Evolutionary conservation across 2,329 filamentous ascomycete genomes (phyloP).

Genomic region (Sporothrix schenckii): DNA sequence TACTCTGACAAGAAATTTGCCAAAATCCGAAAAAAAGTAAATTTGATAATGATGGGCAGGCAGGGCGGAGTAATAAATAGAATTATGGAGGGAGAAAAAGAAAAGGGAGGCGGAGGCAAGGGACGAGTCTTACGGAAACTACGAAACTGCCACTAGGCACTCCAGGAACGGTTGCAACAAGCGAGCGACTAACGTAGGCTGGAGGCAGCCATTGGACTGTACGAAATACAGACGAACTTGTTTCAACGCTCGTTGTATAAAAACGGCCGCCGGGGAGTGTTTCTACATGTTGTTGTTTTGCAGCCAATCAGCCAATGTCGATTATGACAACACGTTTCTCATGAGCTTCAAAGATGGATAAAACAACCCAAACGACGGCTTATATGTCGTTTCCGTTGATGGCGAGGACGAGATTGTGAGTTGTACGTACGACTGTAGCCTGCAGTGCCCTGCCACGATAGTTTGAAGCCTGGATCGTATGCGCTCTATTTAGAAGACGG

Average conservation of each 20-base stretch:
- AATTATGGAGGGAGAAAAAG: not conserved
- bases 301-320: not conserved
- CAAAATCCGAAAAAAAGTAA: not conserved
- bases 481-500: not conserved
- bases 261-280: not conserved
- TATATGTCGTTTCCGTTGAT: not conserved
- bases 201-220: too few relatives aligned
- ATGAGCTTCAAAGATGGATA: not conserved
- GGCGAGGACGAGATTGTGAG: not conserved
- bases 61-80: not conserved
- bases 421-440: not conserved
- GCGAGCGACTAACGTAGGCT: not conserved
- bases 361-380: not conserved
- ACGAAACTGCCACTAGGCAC: not conserved
- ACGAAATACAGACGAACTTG: not conserved
- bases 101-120: not conserved
- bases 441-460: not conserved
- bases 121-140: not conserved
- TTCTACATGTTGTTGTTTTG: not conserved
- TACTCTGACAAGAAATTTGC: too few relatives aligned
- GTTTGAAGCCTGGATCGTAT: not conserved
- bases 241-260: not conserved
- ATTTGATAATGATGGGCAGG: not conserved
- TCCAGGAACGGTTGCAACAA: slow-evolving; percentile 17
- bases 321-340: not conserved